Evolutionary conservation across 176 grass and related monocot genomes (phyloP), one percentile per base, ranked within the genome.

Genomic region (Oryza glaberrima): DNA sequence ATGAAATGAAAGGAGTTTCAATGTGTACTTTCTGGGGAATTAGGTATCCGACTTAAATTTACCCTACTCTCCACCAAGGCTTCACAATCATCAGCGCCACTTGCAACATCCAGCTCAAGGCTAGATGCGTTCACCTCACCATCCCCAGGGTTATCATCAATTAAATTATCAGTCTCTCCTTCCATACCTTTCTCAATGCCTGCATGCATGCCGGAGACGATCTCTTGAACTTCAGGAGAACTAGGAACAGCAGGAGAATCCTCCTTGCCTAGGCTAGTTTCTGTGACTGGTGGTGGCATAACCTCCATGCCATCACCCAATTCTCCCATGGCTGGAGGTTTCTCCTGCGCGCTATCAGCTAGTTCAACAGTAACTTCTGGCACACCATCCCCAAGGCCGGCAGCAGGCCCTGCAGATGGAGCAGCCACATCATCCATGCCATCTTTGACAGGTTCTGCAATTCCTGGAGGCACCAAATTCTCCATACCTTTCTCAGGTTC

Each of bases 11-110:
- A 84, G 88, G 85, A 85, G 86, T 89, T 96, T 99, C 97, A 99
- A 99, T 99, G 97, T 99, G 97, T 99, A 99, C 79, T 99, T 99
- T 92, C 90, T 79, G 84, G 86, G 83, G 89, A 93, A 99, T 94
- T 89, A 96, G 86, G 97, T 99, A 99, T 99, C 97, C 93, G 85
- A 86, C 88, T 98, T 90, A 98, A 95, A 93, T 91, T 93, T 90
- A 88, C 86, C 79, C 83, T 95, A 92, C 75, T 81, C 75, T 76
- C 86, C 77, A 69, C 93, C 82, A 79, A 80, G 77, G 84, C 83
- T 87, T 92, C 88, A 91, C 90, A 78, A 86, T 88, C 86, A 73
- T 90, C 70, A 89, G 58, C 41, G 66, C 30, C 87, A 77, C 86
- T 82, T 81, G 73, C 49, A 79, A 88, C 83, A 76, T 86, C 90